These are phyloP conservation scores for Brassica cretica DNA, from an alignment of 345 rosid species.

Conservation along the genomic window DNA sequence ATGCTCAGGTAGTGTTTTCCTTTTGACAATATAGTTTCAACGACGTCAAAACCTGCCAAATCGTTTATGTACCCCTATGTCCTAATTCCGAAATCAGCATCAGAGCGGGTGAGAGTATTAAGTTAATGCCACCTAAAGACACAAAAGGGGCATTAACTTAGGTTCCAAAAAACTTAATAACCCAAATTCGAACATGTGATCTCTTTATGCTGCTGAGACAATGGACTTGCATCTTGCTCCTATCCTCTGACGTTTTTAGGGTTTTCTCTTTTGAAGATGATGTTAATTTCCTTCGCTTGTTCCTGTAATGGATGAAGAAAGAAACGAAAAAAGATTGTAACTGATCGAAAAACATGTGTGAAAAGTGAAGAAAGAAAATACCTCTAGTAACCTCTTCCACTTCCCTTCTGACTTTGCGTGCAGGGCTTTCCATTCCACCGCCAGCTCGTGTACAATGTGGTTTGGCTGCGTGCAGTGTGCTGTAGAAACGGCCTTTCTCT, in stretches of 20 bases:
- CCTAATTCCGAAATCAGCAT: conserved; percentile 10
- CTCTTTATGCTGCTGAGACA: conserved; percentile 10
- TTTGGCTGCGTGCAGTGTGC: conserved; percentile 34
- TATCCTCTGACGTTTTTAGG: background rate
- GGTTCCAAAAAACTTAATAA: conserved; percentile 13
- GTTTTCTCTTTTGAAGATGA: background rate
- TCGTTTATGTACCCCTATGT: conserved; percentile 15
- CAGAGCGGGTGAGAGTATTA: conserved; percentile 1
- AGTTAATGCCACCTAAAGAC: conserved; percentile 18
- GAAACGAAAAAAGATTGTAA: background rate
- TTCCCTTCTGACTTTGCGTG: conserved; percentile 15
- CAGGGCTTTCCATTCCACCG: conserved; percentile 22
- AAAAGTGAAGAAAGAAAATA: conserved; percentile 24
- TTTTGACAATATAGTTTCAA: background rate
- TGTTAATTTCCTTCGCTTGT: conserved; percentile 30
- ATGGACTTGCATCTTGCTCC: background rate
- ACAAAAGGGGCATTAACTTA: conserved; percentile 10
- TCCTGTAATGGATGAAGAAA: conserved; percentile 13
- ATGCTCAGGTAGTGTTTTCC: background rate
- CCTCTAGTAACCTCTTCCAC: conserved; percentile 24
- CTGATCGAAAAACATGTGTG: background rate
- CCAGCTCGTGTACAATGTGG: conserved; percentile 29
- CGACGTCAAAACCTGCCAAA: conserved; percentile 9
- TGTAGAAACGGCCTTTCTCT: conserved; percentile 33
- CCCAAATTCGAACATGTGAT: background rate